Conservation (phyloP, 2,329 filamentous ascomycete species). For the Fusarium musae region DNA sequence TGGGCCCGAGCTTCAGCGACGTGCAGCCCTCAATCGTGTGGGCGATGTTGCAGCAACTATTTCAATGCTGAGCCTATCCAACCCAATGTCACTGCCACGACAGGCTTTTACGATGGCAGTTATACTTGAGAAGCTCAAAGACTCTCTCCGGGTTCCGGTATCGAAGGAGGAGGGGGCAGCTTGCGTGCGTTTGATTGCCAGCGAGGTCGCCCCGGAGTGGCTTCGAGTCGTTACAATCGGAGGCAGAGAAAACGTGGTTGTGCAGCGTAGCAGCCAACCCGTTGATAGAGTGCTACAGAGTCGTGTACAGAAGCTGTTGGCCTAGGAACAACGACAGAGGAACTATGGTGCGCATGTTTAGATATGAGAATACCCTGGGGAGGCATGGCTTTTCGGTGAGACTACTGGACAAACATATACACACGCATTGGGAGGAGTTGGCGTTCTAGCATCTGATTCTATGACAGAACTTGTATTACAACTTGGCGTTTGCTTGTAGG, state of each 20-base stretch:
- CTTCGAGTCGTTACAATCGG: slow-evolving; percentile 62
- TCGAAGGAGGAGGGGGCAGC: slow-evolving; percentile 62
- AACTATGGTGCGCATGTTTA: slow-evolving; percentile 7
- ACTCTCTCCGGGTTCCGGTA: slow-evolving; percentile 70
- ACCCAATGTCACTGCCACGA: slow-evolving; percentile 60
- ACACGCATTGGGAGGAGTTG: slow-evolving; percentile 33
- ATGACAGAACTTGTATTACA: slow-evolving; percentile 2
- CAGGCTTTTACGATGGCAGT: slow-evolving; percentile 74
- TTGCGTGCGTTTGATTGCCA: slow-evolving; percentile 63
- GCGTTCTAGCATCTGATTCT: slow-evolving; percentile 23
- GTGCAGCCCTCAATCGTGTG: slow-evolving; percentile 73
- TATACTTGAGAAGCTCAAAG: slow-evolving; percentile 72
- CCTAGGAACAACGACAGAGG: slow-evolving; percentile 20
- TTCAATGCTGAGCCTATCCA: slow-evolving; percentile 71
- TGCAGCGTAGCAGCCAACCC: slow-evolving; percentile 59
- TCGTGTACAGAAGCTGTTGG: slow-evolving; percentile 50
- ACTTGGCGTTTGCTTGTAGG: slow-evolving; percentile 11
- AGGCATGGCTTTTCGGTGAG: slow-evolving; percentile 8
- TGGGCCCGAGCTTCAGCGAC: slow-evolving; percentile 67
- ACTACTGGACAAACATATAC: slow-evolving; percentile 27
- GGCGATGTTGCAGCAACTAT: slow-evolving; percentile 76
- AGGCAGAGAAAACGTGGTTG: slow-evolving; percentile 66
- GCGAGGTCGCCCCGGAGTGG: slow-evolving; percentile 68
- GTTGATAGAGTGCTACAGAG: slow-evolving; percentile 52
- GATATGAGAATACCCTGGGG: slow-evolving; percentile 31